Evolutionary conservation across 768 basidiomycete species (phyloP), one percentile per base, ranked within the genome.

Genomic region (Collybia sp.): DNA sequence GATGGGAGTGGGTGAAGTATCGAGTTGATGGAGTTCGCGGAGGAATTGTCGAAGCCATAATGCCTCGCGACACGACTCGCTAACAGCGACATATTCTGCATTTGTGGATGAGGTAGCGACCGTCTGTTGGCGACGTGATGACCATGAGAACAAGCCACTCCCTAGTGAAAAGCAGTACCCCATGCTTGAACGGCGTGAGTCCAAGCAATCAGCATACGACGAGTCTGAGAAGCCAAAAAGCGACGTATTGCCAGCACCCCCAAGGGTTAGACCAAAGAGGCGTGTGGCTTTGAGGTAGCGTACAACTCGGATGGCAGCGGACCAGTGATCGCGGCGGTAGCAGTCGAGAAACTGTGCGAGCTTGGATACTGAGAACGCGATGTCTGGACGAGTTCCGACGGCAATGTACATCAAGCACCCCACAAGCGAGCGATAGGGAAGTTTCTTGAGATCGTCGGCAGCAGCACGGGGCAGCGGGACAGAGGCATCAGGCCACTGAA

Each of bases 131-230:
- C 63, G 56, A 11, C 57, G 46, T 0, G 65, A 61, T 2, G 50
- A 47, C 72, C 74, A 77, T 1, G 58, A 53, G 5, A 75, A 51
- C 1, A 56, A 45, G 1, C 63, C 67, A 0, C 60, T 58, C 12
- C 53, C 58, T 30, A 68, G 42, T 3, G 58, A 44, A 48, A 67
- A 72, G 0, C 53, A 51, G 40, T 68, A 70, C 0, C 72, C 69
- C 1, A 60, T 62, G 10, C 61, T 34, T 2, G 50, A 55, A 6
- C 43, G 17, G 15, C 55, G 46, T 20, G 49, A 31, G 53, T 56
- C 52, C 0, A 44, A 42, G 18, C 47, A 48, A 12, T 49, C 42
- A 12, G 48, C 54, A 12, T 34, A 57, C 6, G 37, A 38, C 1
- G 49, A 53, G 40, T 58, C 55, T 0, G 50, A 55, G 40, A 43